A percentile compares a stretch with the other conserved stretches of the same genome.
Conservation (phyloP, 2,329 filamentous ascomycete genomes). For the Elsinoe perseae region DNA sequence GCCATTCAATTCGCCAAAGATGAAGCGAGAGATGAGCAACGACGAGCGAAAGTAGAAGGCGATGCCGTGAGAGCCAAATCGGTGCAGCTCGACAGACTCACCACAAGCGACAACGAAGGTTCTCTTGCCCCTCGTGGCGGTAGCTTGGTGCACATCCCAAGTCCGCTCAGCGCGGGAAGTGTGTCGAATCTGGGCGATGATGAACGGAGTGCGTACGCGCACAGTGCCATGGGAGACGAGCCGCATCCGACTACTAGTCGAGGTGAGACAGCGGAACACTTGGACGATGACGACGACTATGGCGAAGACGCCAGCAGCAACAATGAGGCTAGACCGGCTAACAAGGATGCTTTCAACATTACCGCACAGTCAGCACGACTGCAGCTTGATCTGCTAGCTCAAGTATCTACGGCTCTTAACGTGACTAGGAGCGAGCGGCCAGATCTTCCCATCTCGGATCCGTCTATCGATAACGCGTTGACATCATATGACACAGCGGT, state of each 20-base stretch:
- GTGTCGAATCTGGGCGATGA: slow-evolving; percentile 30
- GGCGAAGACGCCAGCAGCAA: slow-evolving; percentile 72
- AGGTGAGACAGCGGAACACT: slow-evolving; percentile 45
- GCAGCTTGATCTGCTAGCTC: slow-evolving; percentile 81
- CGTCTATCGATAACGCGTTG: slow-evolving; percentile 67
- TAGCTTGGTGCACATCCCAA: background rate
- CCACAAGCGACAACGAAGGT: slow-evolving; percentile 25
- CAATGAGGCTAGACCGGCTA: slow-evolving; percentile 63
- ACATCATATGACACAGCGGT: slow-evolving; percentile 84
- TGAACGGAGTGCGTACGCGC: slow-evolving; percentile 53
- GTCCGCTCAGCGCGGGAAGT: slow-evolving; percentile 13
- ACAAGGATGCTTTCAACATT: slow-evolving; percentile 92
- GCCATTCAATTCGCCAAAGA: slow-evolving; percentile 98
- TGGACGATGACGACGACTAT: slow-evolving; percentile 63
- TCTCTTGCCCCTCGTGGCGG: slow-evolving; percentile 11
- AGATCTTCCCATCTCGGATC: slow-evolving; percentile 63
- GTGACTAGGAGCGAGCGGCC: slow-evolving; percentile 64
- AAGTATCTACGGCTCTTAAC: slow-evolving; percentile 76
- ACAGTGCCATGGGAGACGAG: slow-evolving; percentile 49
- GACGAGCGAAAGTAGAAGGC: slow-evolving; percentile 62
- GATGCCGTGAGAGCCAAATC: slow-evolving; percentile 71
- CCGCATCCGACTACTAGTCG: slow-evolving; percentile 43
- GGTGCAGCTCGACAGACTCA: slow-evolving; percentile 54
- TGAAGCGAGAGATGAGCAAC: slow-evolving; percentile 84
- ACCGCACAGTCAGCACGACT: slow-evolving; percentile 90